Evolutionary conservation across 139 green algal genomes (phyloP).

Genomic region (Picochlorum costavermella): DNA sequence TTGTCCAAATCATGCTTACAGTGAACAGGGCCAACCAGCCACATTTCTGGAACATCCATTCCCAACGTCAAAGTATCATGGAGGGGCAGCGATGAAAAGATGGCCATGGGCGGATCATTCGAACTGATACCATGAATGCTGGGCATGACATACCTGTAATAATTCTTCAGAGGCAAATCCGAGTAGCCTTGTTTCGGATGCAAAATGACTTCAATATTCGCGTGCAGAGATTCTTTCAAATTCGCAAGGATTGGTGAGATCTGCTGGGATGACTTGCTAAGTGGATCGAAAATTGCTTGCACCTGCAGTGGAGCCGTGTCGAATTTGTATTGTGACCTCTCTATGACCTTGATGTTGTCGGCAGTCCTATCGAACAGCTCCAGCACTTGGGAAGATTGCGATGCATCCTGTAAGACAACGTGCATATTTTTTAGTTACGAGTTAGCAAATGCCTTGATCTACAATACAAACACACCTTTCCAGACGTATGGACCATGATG

Average conservation of each 20-base stretch:
- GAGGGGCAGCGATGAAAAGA: constrained; percentile 51
- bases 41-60: constrained; percentile 85
- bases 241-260: constrained; percentile 40
- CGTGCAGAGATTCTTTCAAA: constrained; percentile 26
- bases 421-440: neutral
- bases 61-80: constrained; percentile 77
- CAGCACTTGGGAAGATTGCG: too few relatives aligned
- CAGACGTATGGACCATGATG: too few relatives aligned
- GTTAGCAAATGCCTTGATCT: neutral
- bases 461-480: neutral
- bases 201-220: constrained; percentile 27
- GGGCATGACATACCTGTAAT: constrained; percentile 69
- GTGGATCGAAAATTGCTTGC: constrained; percentile 57
- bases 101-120: constrained; percentile 3
- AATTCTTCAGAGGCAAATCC: constrained; percentile 84
- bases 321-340: neutral
- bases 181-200: constrained; percentile 53
- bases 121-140: neutral
- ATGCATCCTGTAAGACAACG: too few relatives aligned
- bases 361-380: too few relatives aligned
- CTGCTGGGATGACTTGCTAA: constrained; percentile 37
- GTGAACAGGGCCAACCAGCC: constrained; percentile 73
- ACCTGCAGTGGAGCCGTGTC: constrained; percentile 29
- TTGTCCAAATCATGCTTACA: constrained; percentile 88
- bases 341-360: too few relatives aligned